Percentiles rank a stretch among this genome's conserved stretches.
These are phyloP conservation scores for Fusarium humuli DNA, from an alignment of 2,329 filamentous ascomycete genomes.

Conservation along the genomic window DNA sequence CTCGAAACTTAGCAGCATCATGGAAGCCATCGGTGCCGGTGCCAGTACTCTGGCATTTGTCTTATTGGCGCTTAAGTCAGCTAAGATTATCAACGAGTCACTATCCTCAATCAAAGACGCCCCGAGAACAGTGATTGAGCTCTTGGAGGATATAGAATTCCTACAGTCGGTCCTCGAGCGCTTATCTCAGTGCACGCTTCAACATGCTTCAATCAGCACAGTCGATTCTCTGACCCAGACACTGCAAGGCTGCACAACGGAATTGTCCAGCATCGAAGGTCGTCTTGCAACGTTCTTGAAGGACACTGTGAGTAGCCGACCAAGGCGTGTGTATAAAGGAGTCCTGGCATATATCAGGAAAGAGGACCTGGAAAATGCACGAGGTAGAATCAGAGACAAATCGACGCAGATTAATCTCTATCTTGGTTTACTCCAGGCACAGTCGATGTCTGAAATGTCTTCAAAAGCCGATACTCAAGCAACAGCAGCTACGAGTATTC, in stretches of 20 bases:
- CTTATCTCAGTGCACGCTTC: background rate
- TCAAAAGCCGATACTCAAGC: background rate
- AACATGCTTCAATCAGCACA: background rate
- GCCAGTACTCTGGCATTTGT: conserved; percentile 25
- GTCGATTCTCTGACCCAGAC: background rate
- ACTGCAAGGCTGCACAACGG: background rate
- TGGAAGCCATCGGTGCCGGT: background rate
- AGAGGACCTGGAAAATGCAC: background rate
- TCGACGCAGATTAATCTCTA: background rate
- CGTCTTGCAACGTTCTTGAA: background rate
- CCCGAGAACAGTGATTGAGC: background rate
- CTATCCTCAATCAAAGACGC: conserved; percentile 17
- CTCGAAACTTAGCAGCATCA: background rate
- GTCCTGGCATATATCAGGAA: background rate
- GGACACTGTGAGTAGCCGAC: background rate
- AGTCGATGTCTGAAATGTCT: background rate
- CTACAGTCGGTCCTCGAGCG: background rate
- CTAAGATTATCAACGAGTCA: conserved; percentile 17
- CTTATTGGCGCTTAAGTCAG: conserved; percentile 16
- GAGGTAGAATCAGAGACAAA: background rate
- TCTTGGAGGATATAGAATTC: background rate
- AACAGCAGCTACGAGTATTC: background rate
- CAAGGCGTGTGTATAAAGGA: background rate
- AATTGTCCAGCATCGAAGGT: background rate
- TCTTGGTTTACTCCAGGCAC: background rate